Evolutionary conservation across 83 land plant species (phyloP).

Genomic region (Diphasiastrum complanatum): DNA sequence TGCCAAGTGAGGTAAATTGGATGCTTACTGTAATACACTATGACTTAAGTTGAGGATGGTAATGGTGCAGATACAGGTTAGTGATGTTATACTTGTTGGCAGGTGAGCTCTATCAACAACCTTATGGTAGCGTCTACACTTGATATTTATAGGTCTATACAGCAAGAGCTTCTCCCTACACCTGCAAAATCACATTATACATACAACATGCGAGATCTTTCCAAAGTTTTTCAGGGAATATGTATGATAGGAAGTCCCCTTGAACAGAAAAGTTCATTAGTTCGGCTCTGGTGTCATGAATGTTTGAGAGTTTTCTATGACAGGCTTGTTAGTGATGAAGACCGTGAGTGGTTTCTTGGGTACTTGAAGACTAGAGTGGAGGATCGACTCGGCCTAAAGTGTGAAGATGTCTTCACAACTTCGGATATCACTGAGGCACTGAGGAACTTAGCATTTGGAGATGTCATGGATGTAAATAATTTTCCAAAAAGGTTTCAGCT

Average conservation of each 20-base stretch:
- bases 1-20: slow-evolving; percentile 28
- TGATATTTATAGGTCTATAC: slow-evolving; percentile 33
- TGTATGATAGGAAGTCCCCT: slow-evolving; percentile 34
- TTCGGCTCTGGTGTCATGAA: slow-evolving; percentile 39
- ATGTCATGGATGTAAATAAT: slow-evolving; percentile 31
- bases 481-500: slow-evolving; percentile 30
- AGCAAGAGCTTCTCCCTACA: slow-evolving; percentile 37
- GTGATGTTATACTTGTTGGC: too few species aligned
- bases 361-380: slow-evolving; percentile 26
- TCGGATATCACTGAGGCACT: slow-evolving; percentile 14
- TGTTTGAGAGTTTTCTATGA: slow-evolving; percentile 39
- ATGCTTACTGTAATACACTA: background rate
- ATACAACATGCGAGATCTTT: slow-evolving; percentile 36
- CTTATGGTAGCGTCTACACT: slow-evolving; percentile 26
- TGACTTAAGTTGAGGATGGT: background rate
- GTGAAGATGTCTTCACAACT: slow-evolving; percentile 21
- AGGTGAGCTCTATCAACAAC: slow-evolving; percentile 22
- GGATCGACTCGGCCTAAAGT: slow-evolving; percentile 14
- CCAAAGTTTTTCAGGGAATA: slow-evolving; percentile 41
- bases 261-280: slow-evolving; percentile 26
- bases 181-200: slow-evolving; percentile 40
- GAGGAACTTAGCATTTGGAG: slow-evolving; percentile 32
- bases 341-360: slow-evolving; percentile 29
- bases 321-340: slow-evolving; percentile 34
- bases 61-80: too few species aligned